A percentile compares a stretch with the other conserved stretches of the same genome.
phyloP scores from a whole-genome alignment of 192 early-diverging fungal genomes.

The Linnemannia schmuckeri region DNA sequence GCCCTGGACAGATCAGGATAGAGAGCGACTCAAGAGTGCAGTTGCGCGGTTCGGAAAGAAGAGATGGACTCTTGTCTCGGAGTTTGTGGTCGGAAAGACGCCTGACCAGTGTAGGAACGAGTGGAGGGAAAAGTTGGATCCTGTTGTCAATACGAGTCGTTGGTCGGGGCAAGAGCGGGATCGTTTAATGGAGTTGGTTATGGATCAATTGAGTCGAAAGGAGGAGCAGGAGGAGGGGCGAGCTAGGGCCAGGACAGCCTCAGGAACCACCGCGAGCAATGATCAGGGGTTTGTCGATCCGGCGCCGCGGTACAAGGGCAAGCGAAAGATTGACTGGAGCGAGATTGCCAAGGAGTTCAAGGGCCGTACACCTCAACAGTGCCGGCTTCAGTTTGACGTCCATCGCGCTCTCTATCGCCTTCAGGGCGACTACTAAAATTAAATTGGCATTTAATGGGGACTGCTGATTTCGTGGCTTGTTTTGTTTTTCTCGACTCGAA shows the following conservation, averaged over 20 bases:
- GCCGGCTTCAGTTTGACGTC: conserved; percentile 19
- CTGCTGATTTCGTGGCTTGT: conserved; percentile 18
- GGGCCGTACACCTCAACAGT: conserved; percentile 36
- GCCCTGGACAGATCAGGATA: conserved; percentile 38
- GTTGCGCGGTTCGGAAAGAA: conserved; percentile 36
- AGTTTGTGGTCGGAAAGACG: conserved; percentile 51
- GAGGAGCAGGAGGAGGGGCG: conserved; percentile 13
- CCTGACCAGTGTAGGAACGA: conserved; percentile 29
- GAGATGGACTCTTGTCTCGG: conserved; percentile 29
- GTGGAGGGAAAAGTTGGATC: conserved; percentile 34
- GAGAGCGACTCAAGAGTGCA: conserved; percentile 25
- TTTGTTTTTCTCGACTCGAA: not conserved
- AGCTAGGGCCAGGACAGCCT: not conserved
- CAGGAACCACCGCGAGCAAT: not conserved
- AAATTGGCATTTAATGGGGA: not conserved
- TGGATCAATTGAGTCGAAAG: conserved; percentile 16
- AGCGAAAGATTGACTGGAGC: conserved; percentile 25
- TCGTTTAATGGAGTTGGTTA: conserved; percentile 34
- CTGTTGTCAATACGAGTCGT: not conserved
- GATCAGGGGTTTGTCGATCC: conserved; percentile 4
- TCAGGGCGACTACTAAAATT: conserved; percentile 28
- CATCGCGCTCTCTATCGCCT: conserved; percentile 29
- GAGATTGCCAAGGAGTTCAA: conserved; percentile 34
- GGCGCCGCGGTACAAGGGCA: conserved; percentile 24
- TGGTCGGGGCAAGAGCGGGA: conserved; percentile 36